Evolutionary conservation across 306 rosid genomes (phyloP), one percentile per base, ranked within the genome.

Genomic region (Cicer chorassanicum): DNA sequence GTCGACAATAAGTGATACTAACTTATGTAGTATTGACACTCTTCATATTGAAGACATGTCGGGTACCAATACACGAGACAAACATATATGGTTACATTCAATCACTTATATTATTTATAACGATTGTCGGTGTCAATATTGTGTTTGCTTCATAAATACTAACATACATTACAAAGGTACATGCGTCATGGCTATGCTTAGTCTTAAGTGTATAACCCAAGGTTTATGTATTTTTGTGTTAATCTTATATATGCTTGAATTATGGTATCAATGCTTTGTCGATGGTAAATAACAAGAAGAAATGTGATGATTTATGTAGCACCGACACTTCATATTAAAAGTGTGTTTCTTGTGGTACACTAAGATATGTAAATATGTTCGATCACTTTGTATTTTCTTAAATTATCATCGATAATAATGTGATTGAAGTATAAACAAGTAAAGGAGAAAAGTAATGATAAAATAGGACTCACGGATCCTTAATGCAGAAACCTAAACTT

Each of bases 401-500:
- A 19, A 19, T 19, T 19, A 19, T 19, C 21, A 19, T 19, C 1
- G 21, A 19, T 10, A 44, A 44, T 11, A 44, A 44, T 2, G 15
- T 68, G 51, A 69, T 1, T 29, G 6, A 59, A 70, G 19, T 5
- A 21, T 21, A 53, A 72, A 9, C 5, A 53, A 71, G 8, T 3
- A 53, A 45, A 36, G 6, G 1, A n/a, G 7, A 61, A 49, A 18
- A 13, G 8, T 29, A n/a, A n/a, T 7, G 11, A 11, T 18, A 49
- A 19, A 12, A 43, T 4, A 1, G 21, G 57, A 87, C 95, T 74
- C 78, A 91, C 97, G 72, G 82, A 79, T 89, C 80, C 87, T 85
- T 88, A 49, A 89, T 83, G 88, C 97, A 92, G 86, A 86, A 89
- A 16, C 76, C 77, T 80, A 90, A 74, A 14, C 75, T 38, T 1